Conservation (phyloP, 192 early-diverging fungal genomes). For the Coemansia sp. region DNA sequence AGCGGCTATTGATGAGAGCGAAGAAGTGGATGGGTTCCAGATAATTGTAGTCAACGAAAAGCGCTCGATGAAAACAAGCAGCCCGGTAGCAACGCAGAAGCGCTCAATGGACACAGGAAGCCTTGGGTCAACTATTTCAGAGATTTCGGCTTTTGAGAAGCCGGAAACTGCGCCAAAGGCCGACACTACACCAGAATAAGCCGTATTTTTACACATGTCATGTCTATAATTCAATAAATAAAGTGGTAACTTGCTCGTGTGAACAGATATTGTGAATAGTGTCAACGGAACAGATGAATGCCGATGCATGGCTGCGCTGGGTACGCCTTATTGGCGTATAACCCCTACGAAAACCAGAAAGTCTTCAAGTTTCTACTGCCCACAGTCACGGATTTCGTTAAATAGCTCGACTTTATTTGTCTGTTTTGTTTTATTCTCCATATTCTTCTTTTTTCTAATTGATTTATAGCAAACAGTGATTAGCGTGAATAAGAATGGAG, state of each 20-base stretch:
- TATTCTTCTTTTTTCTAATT: slow-evolving; percentile 7
- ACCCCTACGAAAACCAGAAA: not conserved
- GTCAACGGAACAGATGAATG: not conserved
- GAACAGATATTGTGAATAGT: not conserved
- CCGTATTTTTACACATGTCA: not conserved
- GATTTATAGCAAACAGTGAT: not conserved
- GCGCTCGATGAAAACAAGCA: not conserved
- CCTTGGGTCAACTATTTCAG: not conserved
- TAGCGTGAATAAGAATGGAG: slow-evolving; percentile 58
- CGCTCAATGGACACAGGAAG: not conserved
- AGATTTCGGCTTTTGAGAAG: not conserved
- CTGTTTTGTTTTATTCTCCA: not conserved
- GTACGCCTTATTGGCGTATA: not conserved
- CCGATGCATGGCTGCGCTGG: not conserved
- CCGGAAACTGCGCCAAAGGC: not conserved
- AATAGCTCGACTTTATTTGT: not conserved
- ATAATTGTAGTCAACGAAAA: slow-evolving; percentile 1
- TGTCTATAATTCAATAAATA: not conserved
- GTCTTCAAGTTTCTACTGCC: too few relatives aligned
- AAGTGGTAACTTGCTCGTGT: not conserved
- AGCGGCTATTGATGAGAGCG: not conserved
- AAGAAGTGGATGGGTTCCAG: slow-evolving; percentile 1
- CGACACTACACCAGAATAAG: not conserved
- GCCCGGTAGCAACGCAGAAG: not conserved
- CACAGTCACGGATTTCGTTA: too few relatives aligned